Conservation (phyloP, 2,329 filamentous ascomycete species). For the Hypomyces perniciosus region DNA sequence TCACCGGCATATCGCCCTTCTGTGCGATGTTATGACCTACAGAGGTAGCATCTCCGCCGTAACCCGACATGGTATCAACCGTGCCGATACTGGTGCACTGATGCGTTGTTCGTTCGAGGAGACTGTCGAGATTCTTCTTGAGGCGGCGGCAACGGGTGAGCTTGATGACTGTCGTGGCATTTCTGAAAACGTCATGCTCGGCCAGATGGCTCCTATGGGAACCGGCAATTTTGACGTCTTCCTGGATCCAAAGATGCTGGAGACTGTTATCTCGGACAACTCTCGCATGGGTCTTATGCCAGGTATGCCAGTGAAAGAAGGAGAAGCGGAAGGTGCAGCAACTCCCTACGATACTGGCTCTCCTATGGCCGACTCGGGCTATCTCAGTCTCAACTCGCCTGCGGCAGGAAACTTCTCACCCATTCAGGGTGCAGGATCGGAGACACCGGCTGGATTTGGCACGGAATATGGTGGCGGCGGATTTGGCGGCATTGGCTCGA, state of each 20-base stretch:
- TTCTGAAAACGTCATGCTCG: conserved; percentile 97
- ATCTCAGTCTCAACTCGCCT: conserved; percentile 57
- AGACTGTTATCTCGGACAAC: conserved; percentile 91
- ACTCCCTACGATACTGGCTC: conserved; percentile 92
- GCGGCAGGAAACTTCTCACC: conserved; percentile 66
- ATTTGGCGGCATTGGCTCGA: conserved; percentile 42
- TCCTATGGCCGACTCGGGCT: conserved; percentile 67
- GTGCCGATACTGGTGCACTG: conserved; percentile 91
- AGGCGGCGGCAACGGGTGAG: conserved; percentile 90
- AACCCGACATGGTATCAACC: conserved; percentile 97
- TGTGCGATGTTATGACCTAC: conserved; percentile 97
- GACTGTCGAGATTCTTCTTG: conserved; percentile 94
- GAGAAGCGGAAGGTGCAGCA: conserved; percentile 72
- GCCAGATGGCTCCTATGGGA: conserved; percentile 93
- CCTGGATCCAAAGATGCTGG: conserved; percentile 90
- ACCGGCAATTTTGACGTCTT: conserved; percentile 94
- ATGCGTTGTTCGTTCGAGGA: conserved; percentile 99
- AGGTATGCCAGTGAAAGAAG: conserved; percentile 69
- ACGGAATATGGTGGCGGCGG: conserved; percentile 52
- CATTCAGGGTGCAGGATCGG: conserved; percentile 69
- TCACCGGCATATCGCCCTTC: conserved; percentile 88
- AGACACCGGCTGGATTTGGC: conserved; percentile 60
- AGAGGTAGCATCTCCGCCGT: conserved; percentile 91
- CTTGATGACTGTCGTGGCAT: conserved; percentile 97
- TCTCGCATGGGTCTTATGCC: conserved; percentile 77